phyloP scores from a whole-genome alignment of 768 basidiomycete species.

The Leccinum imitatum region DNA sequence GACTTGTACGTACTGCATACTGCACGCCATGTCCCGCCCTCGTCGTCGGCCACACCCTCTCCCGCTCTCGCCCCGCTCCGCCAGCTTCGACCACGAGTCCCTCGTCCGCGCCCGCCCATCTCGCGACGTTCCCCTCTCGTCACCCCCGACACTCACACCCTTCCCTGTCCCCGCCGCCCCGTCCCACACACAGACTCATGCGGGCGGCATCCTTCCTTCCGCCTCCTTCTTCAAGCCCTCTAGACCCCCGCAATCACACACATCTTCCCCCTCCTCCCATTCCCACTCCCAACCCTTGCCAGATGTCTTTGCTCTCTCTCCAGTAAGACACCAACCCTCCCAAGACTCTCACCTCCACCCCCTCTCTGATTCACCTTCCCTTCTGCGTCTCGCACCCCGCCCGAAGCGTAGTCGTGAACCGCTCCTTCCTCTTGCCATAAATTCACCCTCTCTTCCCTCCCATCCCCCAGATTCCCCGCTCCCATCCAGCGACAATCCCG shows the following conservation, averaged over 20 bases:
- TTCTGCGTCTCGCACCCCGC: conserved; percentile 36
- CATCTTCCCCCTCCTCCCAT: conserved; percentile 35
- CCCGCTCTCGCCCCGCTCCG: conserved; percentile 1
- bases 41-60: conserved; percentile 4
- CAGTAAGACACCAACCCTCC: conserved; percentile 37
- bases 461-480: conserved; percentile 1
- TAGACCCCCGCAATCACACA: conserved; percentile 52
- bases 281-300: conserved; percentile 25
- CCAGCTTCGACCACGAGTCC: conserved; percentile 21
- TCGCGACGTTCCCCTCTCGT: conserved; percentile 24
- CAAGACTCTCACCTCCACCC: conserved; percentile 42
- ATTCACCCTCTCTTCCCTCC: background rate
- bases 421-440: conserved; percentile 51
- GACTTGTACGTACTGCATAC: background rate
- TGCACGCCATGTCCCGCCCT: background rate
- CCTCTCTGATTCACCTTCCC: conserved; percentile 25
- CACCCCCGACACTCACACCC: conserved; percentile 19
- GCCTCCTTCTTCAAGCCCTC: conserved; percentile 77
- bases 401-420: conserved; percentile 72
- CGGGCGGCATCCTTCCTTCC: conserved; percentile 73
- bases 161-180: conserved; percentile 30
- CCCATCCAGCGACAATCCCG: background rate
- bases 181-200: conserved; percentile 68
- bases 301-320: conserved; percentile 42
- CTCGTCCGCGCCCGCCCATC: conserved; percentile 3